Evolutionary conservation across 106 monocot species (phyloP).

Genomic region (Xerophyta viscosa): DNA sequence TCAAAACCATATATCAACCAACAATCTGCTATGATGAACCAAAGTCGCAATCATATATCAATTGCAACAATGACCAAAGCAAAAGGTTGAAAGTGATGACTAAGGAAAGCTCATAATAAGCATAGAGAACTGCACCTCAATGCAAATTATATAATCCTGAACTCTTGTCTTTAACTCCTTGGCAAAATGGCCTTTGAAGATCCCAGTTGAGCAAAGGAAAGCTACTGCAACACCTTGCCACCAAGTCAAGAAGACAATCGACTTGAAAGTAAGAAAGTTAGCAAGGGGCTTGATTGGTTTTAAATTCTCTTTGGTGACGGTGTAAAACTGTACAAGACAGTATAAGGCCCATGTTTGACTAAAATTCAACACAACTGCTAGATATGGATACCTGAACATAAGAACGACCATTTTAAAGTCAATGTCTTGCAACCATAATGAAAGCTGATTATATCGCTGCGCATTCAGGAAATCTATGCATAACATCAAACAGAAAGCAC

Average conservation of each 20-base stretch:
- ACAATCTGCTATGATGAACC: no score
- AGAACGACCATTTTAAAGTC: no score
- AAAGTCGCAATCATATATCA: no score
- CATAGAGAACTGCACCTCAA: conserved; percentile 49
- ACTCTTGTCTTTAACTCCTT: conserved; percentile 76
- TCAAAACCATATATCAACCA: no score
- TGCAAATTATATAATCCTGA: conserved; percentile 96
- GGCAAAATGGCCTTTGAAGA: conserved; percentile 75
- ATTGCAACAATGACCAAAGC: no score
- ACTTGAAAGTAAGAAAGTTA: conserved; percentile 95
- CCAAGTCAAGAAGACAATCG: conserved; percentile 98
- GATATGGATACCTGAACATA: conserved; percentile 96
- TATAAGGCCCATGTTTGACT: conserved; percentile 99
- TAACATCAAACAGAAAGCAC: no score
- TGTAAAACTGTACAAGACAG: conserved; percentile 94
- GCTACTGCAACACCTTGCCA: conserved; percentile 96
- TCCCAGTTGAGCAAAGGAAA: conserved; percentile 75
- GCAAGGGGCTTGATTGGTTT: conserved; percentile 85
- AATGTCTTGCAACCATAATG: no score
- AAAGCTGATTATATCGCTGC: no score
- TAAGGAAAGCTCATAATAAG: not conserved
- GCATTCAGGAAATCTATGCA: no score
- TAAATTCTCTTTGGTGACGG: conserved; percentile 81
- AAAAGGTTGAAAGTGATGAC: no score
- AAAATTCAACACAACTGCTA: conserved; percentile 89